phyloP scores from a whole-genome alignment of 2,329 filamentous ascomycete genomes.

The Talaromyces sp. region DNA sequence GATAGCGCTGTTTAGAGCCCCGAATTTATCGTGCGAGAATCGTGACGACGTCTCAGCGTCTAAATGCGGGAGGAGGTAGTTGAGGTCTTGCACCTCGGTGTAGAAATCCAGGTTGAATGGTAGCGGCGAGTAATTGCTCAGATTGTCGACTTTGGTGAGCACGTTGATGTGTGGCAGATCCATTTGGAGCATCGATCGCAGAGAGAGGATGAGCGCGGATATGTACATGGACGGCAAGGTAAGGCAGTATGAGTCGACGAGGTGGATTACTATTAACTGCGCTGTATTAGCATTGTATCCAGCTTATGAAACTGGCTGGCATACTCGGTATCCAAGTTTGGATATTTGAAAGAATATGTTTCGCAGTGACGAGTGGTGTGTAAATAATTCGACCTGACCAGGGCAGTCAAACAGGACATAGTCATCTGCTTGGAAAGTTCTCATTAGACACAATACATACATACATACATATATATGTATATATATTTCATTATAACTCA shows the following conservation, averaged over 20 bases:
- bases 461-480: too few species aligned
- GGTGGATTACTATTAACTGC: slow-evolving; percentile 86
- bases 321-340: slow-evolving; percentile 85
- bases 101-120: slow-evolving; percentile 97
- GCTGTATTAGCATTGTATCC: not conserved
- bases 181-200: slow-evolving; percentile 97
- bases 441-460: slow-evolving; percentile 2
- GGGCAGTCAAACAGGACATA: slow-evolving; percentile 96
- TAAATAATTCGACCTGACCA: slow-evolving; percentile 94
- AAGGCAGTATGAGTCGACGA: slow-evolving; percentile 90
- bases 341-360: slow-evolving; percentile 89
- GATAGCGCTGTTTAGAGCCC: slow-evolving; percentile 78
- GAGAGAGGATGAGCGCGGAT: slow-evolving; percentile 84
- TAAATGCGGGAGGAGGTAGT: slow-evolving; percentile 74
- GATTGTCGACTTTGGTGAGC: slow-evolving; percentile 94
- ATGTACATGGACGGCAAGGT: slow-evolving; percentile 93
- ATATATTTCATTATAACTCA: slow-evolving; percentile 24
- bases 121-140: slow-evolving; percentile 75
- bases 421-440: slow-evolving; percentile 55
- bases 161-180: slow-evolving; percentile 95
- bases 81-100: slow-evolving; percentile 91
- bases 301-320: slow-evolving; percentile 30
- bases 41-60: slow-evolving; percentile 71
- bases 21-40: slow-evolving; percentile 69
- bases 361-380: slow-evolving; percentile 84